Evolutionary conservation across 306 rosid genomes (phyloP).

Genomic region (Castanea mollissima): DNA sequence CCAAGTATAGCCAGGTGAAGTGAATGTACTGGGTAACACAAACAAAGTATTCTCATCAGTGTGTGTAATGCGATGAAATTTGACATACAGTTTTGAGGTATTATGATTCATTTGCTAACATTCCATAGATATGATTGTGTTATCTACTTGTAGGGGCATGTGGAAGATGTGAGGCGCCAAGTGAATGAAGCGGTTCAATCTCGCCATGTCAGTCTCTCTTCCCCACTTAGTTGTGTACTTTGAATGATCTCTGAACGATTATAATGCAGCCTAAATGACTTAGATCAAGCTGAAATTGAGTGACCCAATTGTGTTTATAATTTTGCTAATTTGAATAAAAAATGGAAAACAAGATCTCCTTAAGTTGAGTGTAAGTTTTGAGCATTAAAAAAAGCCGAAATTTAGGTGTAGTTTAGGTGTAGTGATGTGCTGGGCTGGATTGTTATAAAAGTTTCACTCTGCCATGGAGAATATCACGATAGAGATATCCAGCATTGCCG

Average conservation of each 20-base stretch:
- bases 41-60: slow-evolving; percentile 6
- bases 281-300: slow-evolving; percentile 1
- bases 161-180: slow-evolving; percentile 86
- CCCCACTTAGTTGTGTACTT: slow-evolving; percentile 17
- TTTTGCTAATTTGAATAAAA: background rate
- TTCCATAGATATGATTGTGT: slow-evolving; percentile 16
- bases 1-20: background rate
- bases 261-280: slow-evolving; percentile 15
- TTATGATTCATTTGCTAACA: background rate
- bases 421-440: background rate
- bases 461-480: background rate
- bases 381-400: background rate
- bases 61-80: background rate
- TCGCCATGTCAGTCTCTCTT: slow-evolving; percentile 77
- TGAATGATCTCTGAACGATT: background rate
- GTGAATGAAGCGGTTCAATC: slow-evolving; percentile 92
- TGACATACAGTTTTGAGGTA: background rate
- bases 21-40: background rate
- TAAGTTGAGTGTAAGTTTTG: background rate
- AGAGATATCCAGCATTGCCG: background rate
- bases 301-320: background rate
- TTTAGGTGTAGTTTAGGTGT: background rate
- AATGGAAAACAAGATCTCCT: background rate
- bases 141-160: slow-evolving; percentile 68
- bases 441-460: background rate